Conservation (phyloP, 2,329 filamentous ascomycete species). For the Taxawa tesnikishii region DNA sequence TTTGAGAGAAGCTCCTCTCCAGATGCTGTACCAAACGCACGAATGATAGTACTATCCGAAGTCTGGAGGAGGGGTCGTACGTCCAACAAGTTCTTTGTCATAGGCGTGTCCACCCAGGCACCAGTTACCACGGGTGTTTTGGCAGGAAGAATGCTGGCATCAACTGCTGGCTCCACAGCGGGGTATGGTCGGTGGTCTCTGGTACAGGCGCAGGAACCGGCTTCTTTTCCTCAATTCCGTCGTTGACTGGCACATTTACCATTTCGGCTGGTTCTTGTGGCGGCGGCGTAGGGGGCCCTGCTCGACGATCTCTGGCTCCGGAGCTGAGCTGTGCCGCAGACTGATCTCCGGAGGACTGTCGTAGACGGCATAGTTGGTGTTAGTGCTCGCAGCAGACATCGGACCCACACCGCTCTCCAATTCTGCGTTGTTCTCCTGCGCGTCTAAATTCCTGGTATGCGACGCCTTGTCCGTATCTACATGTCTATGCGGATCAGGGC, state of each 20-base stretch:
- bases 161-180: neutral
- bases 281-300: too few species aligned
- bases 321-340: constrained; percentile 5
- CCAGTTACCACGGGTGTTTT: constrained; percentile 35
- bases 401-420: too few species aligned
- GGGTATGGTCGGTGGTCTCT: neutral
- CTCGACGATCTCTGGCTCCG: constrained; percentile 7
- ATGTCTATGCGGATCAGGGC: constrained; percentile 19
- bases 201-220: neutral
- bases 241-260: too few species aligned
- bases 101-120: constrained; percentile 35
- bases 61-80: constrained; percentile 2
- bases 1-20: neutral
- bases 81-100: constrained; percentile 1
- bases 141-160: constrained; percentile 7
- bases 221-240: neutral
- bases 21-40: neutral
- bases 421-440: too few species aligned
- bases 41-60: neutral
- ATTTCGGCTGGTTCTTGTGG: too few species aligned
- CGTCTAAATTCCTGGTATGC: neutral
- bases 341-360: neutral
- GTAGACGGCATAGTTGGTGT: neutral
- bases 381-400: neutral
- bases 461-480: neutral